phyloP scores from a whole-genome alignment of 225 moss, liverwort and hornwort species.

The Bryum argenteum region DNA sequence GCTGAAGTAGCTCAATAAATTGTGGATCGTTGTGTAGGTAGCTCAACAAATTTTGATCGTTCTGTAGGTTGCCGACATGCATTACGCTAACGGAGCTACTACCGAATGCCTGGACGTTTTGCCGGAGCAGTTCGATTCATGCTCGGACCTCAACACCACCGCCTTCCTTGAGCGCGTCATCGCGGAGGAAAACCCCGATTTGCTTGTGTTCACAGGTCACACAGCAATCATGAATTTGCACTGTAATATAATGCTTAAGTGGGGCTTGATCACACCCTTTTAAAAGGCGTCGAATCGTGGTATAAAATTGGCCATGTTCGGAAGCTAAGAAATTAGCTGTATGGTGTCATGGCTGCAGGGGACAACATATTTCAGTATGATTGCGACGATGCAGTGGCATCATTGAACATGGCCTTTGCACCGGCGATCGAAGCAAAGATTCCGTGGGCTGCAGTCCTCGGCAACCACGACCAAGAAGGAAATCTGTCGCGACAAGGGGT shows the following conservation, averaged over 20 bases:
- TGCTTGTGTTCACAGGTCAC: constrained; percentile 66
- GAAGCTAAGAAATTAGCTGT: no score
- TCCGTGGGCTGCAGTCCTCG: constrained; percentile 70
- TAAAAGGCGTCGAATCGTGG: no score
- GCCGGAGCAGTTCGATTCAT: constrained; percentile 48
- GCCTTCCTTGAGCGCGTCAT: constrained; percentile 65
- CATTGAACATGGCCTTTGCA: constrained; percentile 61
- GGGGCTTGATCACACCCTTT: no score
- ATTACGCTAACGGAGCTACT: constrained; percentile 59
- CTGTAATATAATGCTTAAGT: no score
- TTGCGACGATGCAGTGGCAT: constrained; percentile 53
- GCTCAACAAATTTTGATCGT: not conserved
- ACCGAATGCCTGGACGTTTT: constrained; percentile 65
- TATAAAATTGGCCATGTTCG: no score
- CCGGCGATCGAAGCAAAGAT: constrained; percentile 56
- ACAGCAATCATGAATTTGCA: not conserved
- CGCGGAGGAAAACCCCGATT: constrained; percentile 55
- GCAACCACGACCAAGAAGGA: constrained; percentile 75
- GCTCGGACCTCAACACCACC: constrained; percentile 75
- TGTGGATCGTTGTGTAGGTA: constrained; percentile 20
- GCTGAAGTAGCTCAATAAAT: not conserved
- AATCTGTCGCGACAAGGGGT: constrained; percentile 46
- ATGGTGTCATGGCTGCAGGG: constrained; percentile 36
- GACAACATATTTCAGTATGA: constrained; percentile 65
- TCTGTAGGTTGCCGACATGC: constrained; percentile 70